Conservation (phyloP, 208 protist species). For the Hexamita inflata region DNA sequence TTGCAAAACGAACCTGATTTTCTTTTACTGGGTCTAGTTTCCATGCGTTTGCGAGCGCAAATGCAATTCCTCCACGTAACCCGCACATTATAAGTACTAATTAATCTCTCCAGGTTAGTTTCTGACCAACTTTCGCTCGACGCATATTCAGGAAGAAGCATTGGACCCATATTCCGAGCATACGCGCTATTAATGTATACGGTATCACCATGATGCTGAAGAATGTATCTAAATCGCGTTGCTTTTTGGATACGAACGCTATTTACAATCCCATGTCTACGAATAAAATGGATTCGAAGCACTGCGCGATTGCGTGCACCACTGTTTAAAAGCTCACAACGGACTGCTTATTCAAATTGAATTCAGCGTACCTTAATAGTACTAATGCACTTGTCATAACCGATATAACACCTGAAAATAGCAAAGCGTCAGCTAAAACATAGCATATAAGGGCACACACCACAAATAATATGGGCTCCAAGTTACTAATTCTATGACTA, state of each 20-base stretch:
- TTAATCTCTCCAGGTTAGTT: background rate
- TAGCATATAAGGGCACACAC: background rate
- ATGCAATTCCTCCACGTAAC: background rate
- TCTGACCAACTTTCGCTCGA: background rate
- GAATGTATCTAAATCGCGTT: background rate
- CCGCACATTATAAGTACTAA: background rate
- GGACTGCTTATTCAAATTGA: background rate
- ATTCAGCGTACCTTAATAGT: background rate
- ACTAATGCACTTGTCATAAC: background rate
- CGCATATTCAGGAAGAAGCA: background rate
- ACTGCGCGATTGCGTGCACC: background rate
- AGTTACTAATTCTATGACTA: background rate
- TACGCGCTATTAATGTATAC: background rate
- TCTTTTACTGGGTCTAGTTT: background rate
- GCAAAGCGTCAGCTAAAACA: background rate
- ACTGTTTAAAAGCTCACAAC: background rate
- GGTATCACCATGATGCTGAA: background rate
- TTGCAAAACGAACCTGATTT: background rate
- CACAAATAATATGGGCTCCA: background rate
- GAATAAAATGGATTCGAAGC: background rate
- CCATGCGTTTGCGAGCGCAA: background rate
- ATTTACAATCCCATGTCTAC: background rate
- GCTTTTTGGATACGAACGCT: background rate
- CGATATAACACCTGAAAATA: background rate
- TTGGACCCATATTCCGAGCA: background rate